These are phyloP conservation scores for Pyrrhoderma noxium DNA, from an alignment of 1,284 basidiomycete species.

Conservation along the genomic window DNA sequence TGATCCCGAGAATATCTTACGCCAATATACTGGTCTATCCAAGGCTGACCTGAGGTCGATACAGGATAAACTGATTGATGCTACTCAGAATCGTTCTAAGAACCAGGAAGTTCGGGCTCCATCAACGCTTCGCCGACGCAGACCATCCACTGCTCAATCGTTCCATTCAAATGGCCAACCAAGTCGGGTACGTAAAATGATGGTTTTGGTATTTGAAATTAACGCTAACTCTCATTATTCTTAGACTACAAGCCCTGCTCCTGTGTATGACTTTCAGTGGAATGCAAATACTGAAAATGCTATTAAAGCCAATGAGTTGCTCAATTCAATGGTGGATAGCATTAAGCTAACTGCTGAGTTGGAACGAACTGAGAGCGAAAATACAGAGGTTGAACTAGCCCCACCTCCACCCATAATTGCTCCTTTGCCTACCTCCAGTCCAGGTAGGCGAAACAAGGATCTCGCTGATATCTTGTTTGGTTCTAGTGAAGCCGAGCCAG, in stretches of 20 bases:
- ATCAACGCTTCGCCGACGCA: constrained; percentile 54
- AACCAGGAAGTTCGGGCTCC: constrained; percentile 49
- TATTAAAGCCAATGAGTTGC: constrained; percentile 53
- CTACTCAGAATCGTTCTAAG: constrained; percentile 47
- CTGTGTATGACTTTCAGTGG: constrained; percentile 23
- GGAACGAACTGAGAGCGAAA: constrained; percentile 23
- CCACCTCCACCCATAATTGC: constrained; percentile 6
- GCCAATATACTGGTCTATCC: constrained; percentile 55
- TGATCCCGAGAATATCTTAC: constrained; percentile 59
- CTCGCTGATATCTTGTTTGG: constrained; percentile 70
- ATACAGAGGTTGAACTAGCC: constrained; percentile 5
- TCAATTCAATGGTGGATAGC: constrained; percentile 62
- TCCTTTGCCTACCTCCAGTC: constrained; percentile 28
- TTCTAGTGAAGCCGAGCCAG: constrained; percentile 34
- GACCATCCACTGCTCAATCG: constrained; percentile 75
- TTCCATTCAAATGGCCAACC: constrained; percentile 53
- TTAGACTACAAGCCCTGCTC: constrained; percentile 51
- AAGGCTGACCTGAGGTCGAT: constrained; percentile 62
- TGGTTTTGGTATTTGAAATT: constrained; percentile 16
- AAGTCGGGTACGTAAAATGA: constrained; percentile 38
- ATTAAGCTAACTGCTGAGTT: constrained; percentile 38
- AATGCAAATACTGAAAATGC: constrained; percentile 34
- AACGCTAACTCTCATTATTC: constrained; percentile 6
- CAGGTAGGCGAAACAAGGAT: constrained; percentile 58
- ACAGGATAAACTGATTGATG: constrained; percentile 62